phyloP scores from a whole-genome alignment of 2,329 filamentous ascomycete genomes.

The Colletotrichum cuscutae region DNA sequence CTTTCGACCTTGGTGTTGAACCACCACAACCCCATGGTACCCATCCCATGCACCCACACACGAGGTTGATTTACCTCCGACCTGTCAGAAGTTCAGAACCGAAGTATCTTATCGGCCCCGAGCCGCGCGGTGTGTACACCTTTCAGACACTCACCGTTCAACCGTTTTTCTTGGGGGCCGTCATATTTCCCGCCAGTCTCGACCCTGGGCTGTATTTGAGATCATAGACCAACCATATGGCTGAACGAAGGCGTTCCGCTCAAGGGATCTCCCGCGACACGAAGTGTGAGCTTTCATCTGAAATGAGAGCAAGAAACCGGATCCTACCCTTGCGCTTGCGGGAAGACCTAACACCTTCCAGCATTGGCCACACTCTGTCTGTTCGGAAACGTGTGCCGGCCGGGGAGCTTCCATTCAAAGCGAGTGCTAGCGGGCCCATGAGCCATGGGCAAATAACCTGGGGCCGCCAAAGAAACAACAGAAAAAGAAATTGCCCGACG shows the following conservation, averaged over 20 bases:
- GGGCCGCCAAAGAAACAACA: not conserved
- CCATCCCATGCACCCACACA: constrained; percentile 5
- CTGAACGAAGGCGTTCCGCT: constrained; percentile 2
- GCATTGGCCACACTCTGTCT: not conserved
- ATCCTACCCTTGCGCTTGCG: not conserved
- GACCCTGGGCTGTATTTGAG: constrained; percentile 6
- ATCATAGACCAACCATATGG: constrained; percentile 9
- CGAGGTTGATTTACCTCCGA: not conserved
- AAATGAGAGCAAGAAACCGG: constrained; percentile 3
- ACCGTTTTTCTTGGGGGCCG: not conserved
- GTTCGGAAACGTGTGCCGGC: constrained; percentile 5
- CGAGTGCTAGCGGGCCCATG: constrained; percentile 16
- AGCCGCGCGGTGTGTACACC: not conserved
- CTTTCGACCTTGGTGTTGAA: not conserved
- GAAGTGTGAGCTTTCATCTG: constrained; percentile 1
- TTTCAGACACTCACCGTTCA: constrained; percentile 2
- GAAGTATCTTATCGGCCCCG: not conserved
- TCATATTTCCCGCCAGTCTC: not conserved
- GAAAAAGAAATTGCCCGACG: not conserved
- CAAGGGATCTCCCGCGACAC: constrained; percentile 25
- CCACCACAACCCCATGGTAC: not conserved
- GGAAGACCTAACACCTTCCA: not conserved
- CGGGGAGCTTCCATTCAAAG: constrained; percentile 23
- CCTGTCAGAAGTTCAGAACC: not conserved
- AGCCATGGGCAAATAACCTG: constrained; percentile 1